Evolutionary conservation across 176 grass and related monocot species (phyloP), one percentile per base, ranked within the genome.

Genomic region (Juncus effusus): DNA sequence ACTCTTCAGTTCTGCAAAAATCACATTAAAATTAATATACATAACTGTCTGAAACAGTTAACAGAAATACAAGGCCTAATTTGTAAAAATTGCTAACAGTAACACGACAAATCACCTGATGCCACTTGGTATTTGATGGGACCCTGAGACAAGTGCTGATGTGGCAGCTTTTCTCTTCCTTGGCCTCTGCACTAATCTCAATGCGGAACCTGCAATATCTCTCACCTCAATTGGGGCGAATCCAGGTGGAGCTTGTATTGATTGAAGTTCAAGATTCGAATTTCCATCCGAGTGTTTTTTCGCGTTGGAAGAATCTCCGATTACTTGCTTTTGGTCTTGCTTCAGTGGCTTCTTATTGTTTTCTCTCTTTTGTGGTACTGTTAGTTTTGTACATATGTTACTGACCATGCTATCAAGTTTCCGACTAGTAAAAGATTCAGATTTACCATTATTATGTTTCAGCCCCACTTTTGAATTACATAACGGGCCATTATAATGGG

Each of bases 41-140:
- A 6, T 60, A 14, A 8, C 37, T 35, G 12, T 59, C 38, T 51
- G 4, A 47, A 9, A 65, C 12, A 65, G 6, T 16, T 65, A 65
- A 1, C 5, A 50, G 40, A 47, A 65, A 40, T 19, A 65, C 14
- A 65, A 51, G 3, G 50, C 13, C 3, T 9, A 47, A 16, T 15
- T 57, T 66, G 42, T 10, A 37, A 11, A 38, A 60, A 36, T 44
- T 67, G 8, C 19, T 41, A 50, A 68, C 10, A 75, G 5, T 12
- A 61, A 60, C 42, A 72, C 16, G 5, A 76, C 63, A 47, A 19
- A 58, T 54, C 12, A 82, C 80, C 80, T 82, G 49, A 75, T 52
- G 50, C 19, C 71, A 51, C 10, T 11, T 41, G 40, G 57, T n/a
- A 58, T 72, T 60, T 51, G 63, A 66, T 57, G 74, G 39, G 74